phyloP scores from a whole-genome alignment of 2,329 filamentous ascomycete genomes.

The Neurospora crassa region DNA sequence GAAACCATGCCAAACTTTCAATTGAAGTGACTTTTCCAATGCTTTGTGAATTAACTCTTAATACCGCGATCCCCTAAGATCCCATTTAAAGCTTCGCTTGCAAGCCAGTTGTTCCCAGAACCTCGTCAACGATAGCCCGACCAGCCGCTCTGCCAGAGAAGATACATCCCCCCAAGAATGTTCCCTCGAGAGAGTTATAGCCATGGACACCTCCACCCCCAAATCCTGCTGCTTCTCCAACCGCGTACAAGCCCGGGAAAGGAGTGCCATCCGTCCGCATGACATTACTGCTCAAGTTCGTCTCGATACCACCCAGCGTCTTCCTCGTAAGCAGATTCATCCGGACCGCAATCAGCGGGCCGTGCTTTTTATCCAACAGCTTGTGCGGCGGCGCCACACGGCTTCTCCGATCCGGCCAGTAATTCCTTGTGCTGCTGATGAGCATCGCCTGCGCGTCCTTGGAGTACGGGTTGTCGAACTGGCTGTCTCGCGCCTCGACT shows the following conservation, averaged over 20 bases:
- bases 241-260: constrained; percentile 49
- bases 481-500: constrained; percentile 43
- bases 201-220: constrained; percentile 54
- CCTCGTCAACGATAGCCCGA: constrained; percentile 41
- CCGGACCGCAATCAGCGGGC: constrained; percentile 50
- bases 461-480: constrained; percentile 45
- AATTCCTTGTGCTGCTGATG: constrained; percentile 44
- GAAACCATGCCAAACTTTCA: neutral
- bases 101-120: constrained; percentile 13
- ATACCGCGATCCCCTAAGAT: neutral
- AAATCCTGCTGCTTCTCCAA: constrained; percentile 51
- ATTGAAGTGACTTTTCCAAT: neutral
- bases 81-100: neutral
- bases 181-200: constrained; percentile 52
- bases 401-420: constrained; percentile 42
- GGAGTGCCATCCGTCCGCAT: constrained; percentile 37
- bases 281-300: constrained; percentile 46
- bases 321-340: constrained; percentile 53
- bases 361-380: constrained; percentile 42
- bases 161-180: constrained; percentile 53
- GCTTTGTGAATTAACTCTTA: neutral
- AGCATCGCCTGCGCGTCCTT: constrained; percentile 56
- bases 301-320: constrained; percentile 51
- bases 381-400: constrained; percentile 45
- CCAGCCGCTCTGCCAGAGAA: constrained; percentile 51